Evolutionary conservation across 2,329 filamentous ascomycete genomes (phyloP), one percentile per base, ranked within the genome.

Genomic region (Alternaria novae-zelandiae): DNA sequence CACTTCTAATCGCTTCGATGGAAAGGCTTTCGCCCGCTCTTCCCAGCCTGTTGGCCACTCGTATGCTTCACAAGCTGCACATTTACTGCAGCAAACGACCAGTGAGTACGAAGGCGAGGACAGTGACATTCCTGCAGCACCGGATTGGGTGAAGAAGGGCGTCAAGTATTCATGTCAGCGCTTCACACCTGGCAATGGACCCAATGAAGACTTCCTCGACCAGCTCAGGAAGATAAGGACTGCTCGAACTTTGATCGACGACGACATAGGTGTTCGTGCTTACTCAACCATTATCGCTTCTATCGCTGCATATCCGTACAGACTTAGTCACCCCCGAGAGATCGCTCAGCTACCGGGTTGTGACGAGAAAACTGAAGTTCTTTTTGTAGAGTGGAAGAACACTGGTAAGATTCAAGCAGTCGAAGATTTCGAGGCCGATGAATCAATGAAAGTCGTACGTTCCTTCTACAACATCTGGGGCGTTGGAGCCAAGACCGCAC

Each of bases 391-490:
- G 75, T 97, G 90, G 86, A 87, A 85, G 56, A 83, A 86, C 61
- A 85, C 85, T 1, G 90, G 89, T 0, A 83, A 80, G 15, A 82
- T 97, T 6, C 76, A 83, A 36, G 91, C 92, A 23, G 89, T 90
- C 0, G 82, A 86, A 8, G 86, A 89, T 5, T 86, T 91, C 2
- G 86, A 90, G 54, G 80, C 82, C 1, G 89, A 97, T 69, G 83
- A 87, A 12, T 87, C 85, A 61, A 84, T 96, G 61, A 84, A 84
- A 20, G 84, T 89, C 1, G 80, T 97, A 4, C 84, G 87, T 47
- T 78, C 86, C 0, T 97, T 98, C 79, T 92, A 91, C 80, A 85
- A 91, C 5, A 96, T 97, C 61, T 97, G 93, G 92, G 95, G 94
- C n/a, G 93, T 97, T 0, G 95, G 91, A 0, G 90, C 91, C 3